Base-by-base conservation (phyloP, 345 rosid genomes). In the Toxicodendron radicans region DNA sequence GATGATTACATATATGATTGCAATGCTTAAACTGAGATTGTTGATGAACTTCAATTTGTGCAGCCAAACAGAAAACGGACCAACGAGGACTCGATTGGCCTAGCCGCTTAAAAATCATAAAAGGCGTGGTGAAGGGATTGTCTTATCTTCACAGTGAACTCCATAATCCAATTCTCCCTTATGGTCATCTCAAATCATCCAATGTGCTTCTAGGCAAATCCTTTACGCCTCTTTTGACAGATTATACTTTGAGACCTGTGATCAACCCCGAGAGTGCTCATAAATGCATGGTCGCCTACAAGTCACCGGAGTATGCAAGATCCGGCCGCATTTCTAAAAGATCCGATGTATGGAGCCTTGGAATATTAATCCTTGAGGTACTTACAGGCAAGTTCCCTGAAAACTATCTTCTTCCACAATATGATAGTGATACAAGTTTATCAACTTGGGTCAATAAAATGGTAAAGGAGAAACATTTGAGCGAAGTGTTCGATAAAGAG, bases 171-270 rank as follows among this genome's bases (percentile, higher is more conserved):
- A 75, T 83, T 1, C 82, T 87, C 23, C 91, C 97, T 14, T 92
- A 92, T 51, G 97, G 95, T 57, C 97, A 92, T 76, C 83, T 90
- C 16, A 92, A 92, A 75, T 92, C 97, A 69, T 92, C 97, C 0
- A 92, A 92, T 48, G 93, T 92, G 11, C 89, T 92, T 12, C 75
- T 92, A 0, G 85, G 85, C 66, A 81, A 82, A 21, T 75, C 77
- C 64, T 80, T 76, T 8, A 87, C 86, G 75, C 93, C 95, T 2
- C 73, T 83, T 35, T 60, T 92, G 32, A 83, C 88, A 1, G 94
- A 90, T 38, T 92, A 90, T 54, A 85, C 90, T 5, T 71, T 90
- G 20, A 77, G 89, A 66, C 92, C 93, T 0, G 81, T 92, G 77
- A 85, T 87, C 78, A 92, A 88, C 83, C 80, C 86, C 7, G 93